Evolutionary conservation across 345 rosid genomes (phyloP), one percentile per base, ranked within the genome.

Genomic region (Linum usitatissimum): DNA sequence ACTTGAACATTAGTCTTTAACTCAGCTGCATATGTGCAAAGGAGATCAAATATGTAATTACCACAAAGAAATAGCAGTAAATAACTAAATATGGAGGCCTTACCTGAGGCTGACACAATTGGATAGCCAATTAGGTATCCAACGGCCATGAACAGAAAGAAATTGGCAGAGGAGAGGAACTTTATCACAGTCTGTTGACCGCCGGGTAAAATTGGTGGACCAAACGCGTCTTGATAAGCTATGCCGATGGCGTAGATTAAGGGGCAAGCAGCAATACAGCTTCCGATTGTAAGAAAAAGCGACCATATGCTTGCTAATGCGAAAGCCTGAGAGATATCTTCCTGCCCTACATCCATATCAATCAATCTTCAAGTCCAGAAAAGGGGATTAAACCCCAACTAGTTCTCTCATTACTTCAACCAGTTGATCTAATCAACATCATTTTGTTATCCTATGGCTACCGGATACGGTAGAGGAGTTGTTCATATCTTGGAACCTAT

Each of bases 311-410:
- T 80, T 51, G 87, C 99, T 70, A 93, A 75, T 10, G 84, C 76
- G 8, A 84, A 73, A 59, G 73, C 94, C 82, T 87, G 98, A n/a
- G 98, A 89, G 69, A 80, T 65, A 81, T 92, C 98, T 75, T 73
- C 88, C 97, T 92, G 98, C 96, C 97, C 96, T 89, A 92, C 84
- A 89, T 74, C 77, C 87, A 89, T 69, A 65, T 69, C 83, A 83
- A 76, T 85, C 80, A 73, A 87, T 83, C 81, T 78, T 77, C 75
- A 75, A 68, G 72, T 64, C 53, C 40, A 78, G 77, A 64, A 59
- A 69, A 65, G 36, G 38, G 45, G 19, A 10, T 45, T 3, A 45
- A 45, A 10, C 51, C 8, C 4, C 51, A 45, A 45, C 51, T 12
- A 45, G 51, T 45, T 45, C 51, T 45, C 51, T 15, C 51, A 45